Evolutionary conservation across 805 yeast species (phyloP).

Genomic region (Candida chilensis): DNA sequence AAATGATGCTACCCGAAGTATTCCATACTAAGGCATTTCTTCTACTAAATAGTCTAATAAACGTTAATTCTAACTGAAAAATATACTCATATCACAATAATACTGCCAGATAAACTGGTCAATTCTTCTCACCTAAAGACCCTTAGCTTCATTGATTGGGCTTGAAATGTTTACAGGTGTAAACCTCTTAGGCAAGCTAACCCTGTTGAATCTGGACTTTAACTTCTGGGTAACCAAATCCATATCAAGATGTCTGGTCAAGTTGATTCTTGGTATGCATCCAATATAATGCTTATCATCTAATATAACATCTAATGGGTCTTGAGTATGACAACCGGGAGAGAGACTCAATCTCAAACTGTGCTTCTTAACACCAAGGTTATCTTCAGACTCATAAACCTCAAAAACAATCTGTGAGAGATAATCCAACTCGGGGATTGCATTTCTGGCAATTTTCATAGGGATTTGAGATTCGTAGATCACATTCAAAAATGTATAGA

Average conservation of each 20-base stretch:
- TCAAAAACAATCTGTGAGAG: constrained; percentile 92
- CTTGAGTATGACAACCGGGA: constrained; percentile 98
- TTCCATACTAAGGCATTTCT: too few relatives aligned
- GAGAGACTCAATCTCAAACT: constrained; percentile 86
- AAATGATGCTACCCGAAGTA: too few relatives aligned
- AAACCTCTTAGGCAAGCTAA: constrained; percentile 82
- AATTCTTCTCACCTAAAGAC: constrained; percentile 3
- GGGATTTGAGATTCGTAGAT: constrained; percentile 89
- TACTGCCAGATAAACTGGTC: too few relatives aligned
- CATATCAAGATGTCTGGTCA: constrained; percentile 90
- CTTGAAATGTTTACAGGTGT: constrained; percentile 84
- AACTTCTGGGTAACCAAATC: constrained; percentile 79
- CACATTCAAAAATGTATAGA: constrained; percentile 85
- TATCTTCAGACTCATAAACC: constrained; percentile 72
- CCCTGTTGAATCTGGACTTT: constrained; percentile 75
- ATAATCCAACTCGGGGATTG: constrained; percentile 93
- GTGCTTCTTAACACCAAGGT: constrained; percentile 68
- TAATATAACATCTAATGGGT: constrained; percentile 92
- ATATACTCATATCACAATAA: constrained; percentile 1
- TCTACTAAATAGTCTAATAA: too few relatives aligned
- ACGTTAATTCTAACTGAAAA: not conserved
- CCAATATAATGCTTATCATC: constrained; percentile 96
- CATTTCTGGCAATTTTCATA: constrained; percentile 91
- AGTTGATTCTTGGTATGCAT: constrained; percentile 82
- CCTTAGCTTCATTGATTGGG: constrained; percentile 28